Percentiles rank a stretch among this genome's conserved stretches.
phyloP scores from a whole-genome alignment of 1,284 basidiomycete species.

The Mycena sp. region DNA sequence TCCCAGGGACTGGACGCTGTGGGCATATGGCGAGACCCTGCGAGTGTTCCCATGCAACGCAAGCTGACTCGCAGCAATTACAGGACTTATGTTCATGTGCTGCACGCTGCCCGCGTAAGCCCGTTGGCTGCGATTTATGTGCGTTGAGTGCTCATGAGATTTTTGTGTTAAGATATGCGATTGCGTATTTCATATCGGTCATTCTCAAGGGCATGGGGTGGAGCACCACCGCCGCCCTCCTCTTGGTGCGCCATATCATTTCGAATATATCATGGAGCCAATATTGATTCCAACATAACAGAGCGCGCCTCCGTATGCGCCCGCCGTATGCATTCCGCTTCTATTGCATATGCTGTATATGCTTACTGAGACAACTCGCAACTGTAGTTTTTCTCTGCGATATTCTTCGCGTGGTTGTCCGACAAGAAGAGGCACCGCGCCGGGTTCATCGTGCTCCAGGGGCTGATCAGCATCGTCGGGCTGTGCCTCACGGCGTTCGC shows the following conservation, averaged over 20 bases:
- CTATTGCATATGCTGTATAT: not conserved
- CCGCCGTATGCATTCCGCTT: slow-evolving; percentile 42
- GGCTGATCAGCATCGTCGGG: slow-evolving; percentile 47
- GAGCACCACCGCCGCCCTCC: slow-evolving; percentile 41
- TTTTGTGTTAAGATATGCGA: slow-evolving; percentile 33
- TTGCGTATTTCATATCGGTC: slow-evolving; percentile 54
- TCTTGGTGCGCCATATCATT: slow-evolving; percentile 39
- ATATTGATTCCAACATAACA: too few relatives aligned
- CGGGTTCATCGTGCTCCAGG: slow-evolving; percentile 49
- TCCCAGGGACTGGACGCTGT: slow-evolving; percentile 51
- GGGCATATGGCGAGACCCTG: slow-evolving; percentile 49
- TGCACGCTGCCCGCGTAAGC: slow-evolving; percentile 50
- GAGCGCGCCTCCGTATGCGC: slow-evolving; percentile 52
- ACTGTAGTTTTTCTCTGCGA: slow-evolving; percentile 4
- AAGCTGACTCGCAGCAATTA: not conserved
- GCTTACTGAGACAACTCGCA: not conserved
- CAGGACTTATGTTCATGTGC: slow-evolving; percentile 54
- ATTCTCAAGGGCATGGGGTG: slow-evolving; percentile 51
- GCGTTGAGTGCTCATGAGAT: not conserved
- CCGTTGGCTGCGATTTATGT: slow-evolving; percentile 1
- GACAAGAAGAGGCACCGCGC: slow-evolving; percentile 51
- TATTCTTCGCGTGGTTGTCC: slow-evolving; percentile 50
- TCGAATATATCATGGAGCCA: too few relatives aligned
- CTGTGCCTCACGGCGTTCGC: slow-evolving; percentile 48
- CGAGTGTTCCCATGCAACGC: not conserved